Base-by-base conservation (phyloP, 495 filamentous ascomycete genomes). In the Sphaerosporella brunnea region DNA sequence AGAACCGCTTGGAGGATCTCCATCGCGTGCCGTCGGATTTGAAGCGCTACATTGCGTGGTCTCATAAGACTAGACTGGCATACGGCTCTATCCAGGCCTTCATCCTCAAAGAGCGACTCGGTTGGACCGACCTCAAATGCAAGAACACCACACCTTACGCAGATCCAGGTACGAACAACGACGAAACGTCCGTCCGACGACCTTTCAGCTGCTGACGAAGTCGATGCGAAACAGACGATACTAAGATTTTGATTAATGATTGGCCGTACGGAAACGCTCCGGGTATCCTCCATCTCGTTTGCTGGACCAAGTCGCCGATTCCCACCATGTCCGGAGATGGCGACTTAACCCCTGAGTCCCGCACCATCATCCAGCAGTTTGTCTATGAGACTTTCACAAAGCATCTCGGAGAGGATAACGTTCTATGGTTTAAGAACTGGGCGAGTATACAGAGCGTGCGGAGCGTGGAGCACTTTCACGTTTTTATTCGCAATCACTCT, bases 401-500 rank as follows among this genome's bases (percentile, higher is more conserved):
- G 36, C 63, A 67, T 10, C 61, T 88, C 46, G 74, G 66, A 0
- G 64, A 68, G 21, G 69, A 74, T 4, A 73, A 71, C 49, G 82
- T 93, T 50, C 50, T 86, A 54, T 95, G 83, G 82, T 93, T 93
- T 59, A 93, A 93, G 71, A 95, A 95, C 58, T 92, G 82, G 81
- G 76, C 75, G 41, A 73, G 73, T n/a, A 62, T 93, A 59, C 85
- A 93, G 66, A 92, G 84, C 61, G 84, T 95, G 40, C 67, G 80
- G 43, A 72, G 75, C 4, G 63, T 93, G 48, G 86, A 93, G 54
- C 86, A 83, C 68, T 65, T 84, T 3, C 79, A 83, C 69, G 61
- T 64, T 36, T 38, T 65, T 36, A 53, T 64, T 34, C 53, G 54
- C 23, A 43, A 40, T 0, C 47, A 48, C 2, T 47, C 35, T 8